phyloP scores from a whole-genome alignment of 148 eudicot genomes.

The Heliosperma pusillum region DNA sequence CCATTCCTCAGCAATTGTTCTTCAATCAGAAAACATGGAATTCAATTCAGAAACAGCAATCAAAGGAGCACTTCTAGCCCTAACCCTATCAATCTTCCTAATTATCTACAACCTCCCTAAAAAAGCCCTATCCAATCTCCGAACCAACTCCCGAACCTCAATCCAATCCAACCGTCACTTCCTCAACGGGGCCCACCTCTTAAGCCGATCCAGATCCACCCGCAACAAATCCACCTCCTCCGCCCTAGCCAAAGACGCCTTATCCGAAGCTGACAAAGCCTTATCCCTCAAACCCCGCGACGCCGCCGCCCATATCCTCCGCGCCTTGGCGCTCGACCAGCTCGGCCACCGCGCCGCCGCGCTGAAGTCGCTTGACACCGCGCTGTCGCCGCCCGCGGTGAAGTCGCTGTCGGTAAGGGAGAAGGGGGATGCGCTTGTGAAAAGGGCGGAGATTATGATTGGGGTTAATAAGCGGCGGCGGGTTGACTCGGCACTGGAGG shows the following conservation, averaged over 20 bases:
- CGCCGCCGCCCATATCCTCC: conserved; percentile 65
- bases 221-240: conserved; percentile 41
- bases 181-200: conserved; percentile 66
- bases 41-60: conserved; percentile 21
- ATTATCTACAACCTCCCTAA: conserved; percentile 45
- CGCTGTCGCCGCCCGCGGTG: conserved; percentile 50
- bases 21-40: conserved; percentile 9
- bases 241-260: conserved; percentile 58
- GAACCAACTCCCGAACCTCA: conserved; percentile 43
- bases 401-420: conserved; percentile 44
- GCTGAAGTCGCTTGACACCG: conserved; percentile 54
- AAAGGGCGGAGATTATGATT: conserved; percentile 60
- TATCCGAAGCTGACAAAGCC: conserved; percentile 61
- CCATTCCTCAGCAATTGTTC: neutral
- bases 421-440: conserved; percentile 62
- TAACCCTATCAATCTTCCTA: conserved; percentile 56
- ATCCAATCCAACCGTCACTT: conserved; percentile 71
- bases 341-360: conserved; percentile 60
- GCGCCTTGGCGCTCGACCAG: conserved; percentile 52
- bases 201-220: conserved; percentile 57
- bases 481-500: conserved; percentile 61
- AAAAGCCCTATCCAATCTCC: conserved; percentile 43
- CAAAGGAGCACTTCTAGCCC: conserved; percentile 40
- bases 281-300: conserved; percentile 51
- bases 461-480: conserved; percentile 48